A percentile compares a stretch with the other conserved stretches of the same genome.
Conservation (phyloP, 495 filamentous ascomycete genomes). For the Aspergillus funiculosus region DNA sequence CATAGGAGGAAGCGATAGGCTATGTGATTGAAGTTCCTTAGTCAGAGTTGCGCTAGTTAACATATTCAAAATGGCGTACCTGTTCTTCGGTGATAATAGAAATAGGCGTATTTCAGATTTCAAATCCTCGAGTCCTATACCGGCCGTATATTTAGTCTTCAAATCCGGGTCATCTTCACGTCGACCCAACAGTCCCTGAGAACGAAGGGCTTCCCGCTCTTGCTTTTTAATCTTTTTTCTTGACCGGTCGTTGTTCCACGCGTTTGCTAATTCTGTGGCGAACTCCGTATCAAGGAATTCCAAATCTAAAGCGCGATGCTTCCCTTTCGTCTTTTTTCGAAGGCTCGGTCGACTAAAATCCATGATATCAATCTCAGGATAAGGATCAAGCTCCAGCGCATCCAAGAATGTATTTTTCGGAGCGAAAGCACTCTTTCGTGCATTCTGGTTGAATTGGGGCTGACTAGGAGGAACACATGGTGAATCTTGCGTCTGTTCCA, state of each 20-base stretch:
- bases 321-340: slow-evolving; percentile 51
- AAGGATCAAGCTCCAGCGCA: slow-evolving; percentile 53
- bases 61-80: slow-evolving; percentile 43
- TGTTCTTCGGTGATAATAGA: slow-evolving; percentile 55
- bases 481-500: background rate
- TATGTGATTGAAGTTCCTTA: slow-evolving; percentile 25
- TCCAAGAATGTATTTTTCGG: slow-evolving; percentile 61
- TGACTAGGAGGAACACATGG: slow-evolving; percentile 1
- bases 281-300: slow-evolving; percentile 72
- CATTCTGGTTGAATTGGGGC: background rate
- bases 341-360: slow-evolving; percentile 65
- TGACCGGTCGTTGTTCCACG: slow-evolving; percentile 70
- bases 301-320: slow-evolving; percentile 41
- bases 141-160: slow-evolving; percentile 63
- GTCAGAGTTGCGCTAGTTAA: background rate
- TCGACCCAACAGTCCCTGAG: slow-evolving; percentile 70
- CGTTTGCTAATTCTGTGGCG: slow-evolving; percentile 49
- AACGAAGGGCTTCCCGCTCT: slow-evolving; percentile 71
- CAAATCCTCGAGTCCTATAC: slow-evolving; percentile 66
- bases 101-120: slow-evolving; percentile 67
- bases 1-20: slow-evolving; percentile 79
- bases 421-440: slow-evolving; percentile 37
- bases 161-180: slow-evolving; percentile 58
- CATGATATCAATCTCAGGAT: slow-evolving; percentile 77
- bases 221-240: slow-evolving; percentile 78